Evolutionary conservation across 192 early-diverging fungal genomes (phyloP), one percentile per base, ranked within the genome.

Genomic region (Entomortierella chlamydospora): DNA sequence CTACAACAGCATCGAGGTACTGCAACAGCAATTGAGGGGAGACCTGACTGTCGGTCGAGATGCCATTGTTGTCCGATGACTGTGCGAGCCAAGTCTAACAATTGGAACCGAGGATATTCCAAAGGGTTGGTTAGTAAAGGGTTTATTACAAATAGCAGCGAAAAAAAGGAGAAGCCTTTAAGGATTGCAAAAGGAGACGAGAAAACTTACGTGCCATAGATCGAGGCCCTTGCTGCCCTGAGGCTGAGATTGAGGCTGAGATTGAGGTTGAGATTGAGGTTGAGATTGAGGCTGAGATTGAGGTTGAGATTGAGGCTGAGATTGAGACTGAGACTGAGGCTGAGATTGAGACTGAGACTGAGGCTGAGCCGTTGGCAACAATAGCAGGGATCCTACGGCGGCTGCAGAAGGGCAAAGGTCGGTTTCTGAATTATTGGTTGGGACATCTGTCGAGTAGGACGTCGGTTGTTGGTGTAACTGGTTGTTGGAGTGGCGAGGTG

Each of bases 191-290:
- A n/a, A n/a, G n/a, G n/a, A n/a, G n/a, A n/a, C n/a, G n/a, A n/a
- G n/a, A 22, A 57, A 57, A 68, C 66, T 23, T 68, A 68, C 66
- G 34, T 68, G 66, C 66, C 66, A 68, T 55, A 28, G 39, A 49
- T 57, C 66, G 18, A 66, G 42, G 9, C 64, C 64, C 1, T 4
- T 45, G 43, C 26, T 51, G 47, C 45, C 45, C 45, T 47, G 45
- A 47, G 20, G 45, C 12, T 47, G 45, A 47, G n/a, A n/a, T n/a
- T n/a, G n/a, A n/a, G n/a, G n/a, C n/a, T n/a, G n/a, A n/a, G n/a
- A n/a, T n/a, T n/a, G n/a, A n/a, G n/a, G n/a, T n/a, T n/a, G n/a
- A n/a, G n/a, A n/a, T n/a, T n/a, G n/a, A n/a, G n/a, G n/a, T n/a
- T n/a, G n/a, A n/a, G n/a, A n/a, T n/a, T n/a, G n/a, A n/a, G n/a